Conservation (phyloP, 495 filamentous ascomycete genomes). For the Aspergillus mulundensis region DNA sequence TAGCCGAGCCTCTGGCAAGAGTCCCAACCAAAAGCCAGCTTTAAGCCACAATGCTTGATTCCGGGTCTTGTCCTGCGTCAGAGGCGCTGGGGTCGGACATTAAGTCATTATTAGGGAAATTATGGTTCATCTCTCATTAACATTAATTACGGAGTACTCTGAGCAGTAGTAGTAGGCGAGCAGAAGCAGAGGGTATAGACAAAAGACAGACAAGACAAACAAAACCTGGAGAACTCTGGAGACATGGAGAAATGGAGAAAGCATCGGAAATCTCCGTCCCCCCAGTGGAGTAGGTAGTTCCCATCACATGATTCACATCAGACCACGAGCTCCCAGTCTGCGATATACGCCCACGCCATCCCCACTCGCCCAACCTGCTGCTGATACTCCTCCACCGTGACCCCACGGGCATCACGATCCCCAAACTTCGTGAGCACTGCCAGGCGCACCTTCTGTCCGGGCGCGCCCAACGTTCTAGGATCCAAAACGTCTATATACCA, state of each 20-base stretch:
- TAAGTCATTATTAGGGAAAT: neutral
- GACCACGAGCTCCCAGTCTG: constrained; percentile 64
- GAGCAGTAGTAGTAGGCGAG: neutral
- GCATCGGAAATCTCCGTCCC: neutral
- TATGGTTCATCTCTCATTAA: neutral
- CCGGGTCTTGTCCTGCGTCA: neutral
- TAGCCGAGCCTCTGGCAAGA: constrained; percentile 1
- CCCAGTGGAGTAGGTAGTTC: neutral
- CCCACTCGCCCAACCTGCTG: constrained; percentile 53
- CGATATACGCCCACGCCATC: constrained; percentile 60
- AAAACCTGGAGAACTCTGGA: neutral
- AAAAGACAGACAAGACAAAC: too few relatives aligned
- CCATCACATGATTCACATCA: constrained; percentile 18
- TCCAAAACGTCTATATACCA: constrained; percentile 71
- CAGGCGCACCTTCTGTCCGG: constrained; percentile 62
- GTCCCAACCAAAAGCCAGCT: too few relatives aligned
- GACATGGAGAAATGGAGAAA: too few relatives aligned
- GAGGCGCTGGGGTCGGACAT: neutral
- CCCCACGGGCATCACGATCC: constrained; percentile 63
- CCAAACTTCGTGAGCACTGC: constrained; percentile 58
- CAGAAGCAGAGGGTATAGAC: neutral
- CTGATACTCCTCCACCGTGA: constrained; percentile 63
- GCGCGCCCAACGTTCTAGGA: constrained; percentile 58
- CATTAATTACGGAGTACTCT: neutral
- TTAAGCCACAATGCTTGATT: constrained; percentile 4